phyloP scores from a whole-genome alignment of 768 basidiomycete species.

The Rubroboletus pulcherrimus region DNA sequence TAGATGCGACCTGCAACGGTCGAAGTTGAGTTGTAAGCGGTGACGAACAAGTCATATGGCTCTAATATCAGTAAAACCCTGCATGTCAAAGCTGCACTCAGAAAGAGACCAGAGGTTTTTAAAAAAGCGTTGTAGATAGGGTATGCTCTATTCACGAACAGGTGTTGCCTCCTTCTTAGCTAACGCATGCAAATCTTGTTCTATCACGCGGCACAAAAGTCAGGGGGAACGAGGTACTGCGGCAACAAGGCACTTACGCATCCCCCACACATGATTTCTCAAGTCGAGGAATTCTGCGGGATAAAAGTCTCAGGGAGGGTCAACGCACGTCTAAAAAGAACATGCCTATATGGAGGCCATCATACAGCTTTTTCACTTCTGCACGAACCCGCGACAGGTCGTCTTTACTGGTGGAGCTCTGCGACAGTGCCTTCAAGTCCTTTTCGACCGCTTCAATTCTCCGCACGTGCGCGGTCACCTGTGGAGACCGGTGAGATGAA shows the following conservation, averaged over 20 bases:
- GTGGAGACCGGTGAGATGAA: neutral
- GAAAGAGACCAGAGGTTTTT: neutral
- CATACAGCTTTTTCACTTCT: slow-evolving; percentile 86
- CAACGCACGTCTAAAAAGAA: slow-evolving; percentile 3
- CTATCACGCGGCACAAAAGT: slow-evolving; percentile 33
- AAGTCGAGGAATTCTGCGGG: slow-evolving; percentile 72
- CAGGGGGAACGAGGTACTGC: neutral
- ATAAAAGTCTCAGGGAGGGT: neutral
- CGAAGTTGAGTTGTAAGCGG: neutral
- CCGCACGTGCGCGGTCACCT: slow-evolving; percentile 82
- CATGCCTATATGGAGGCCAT: slow-evolving; percentile 76
- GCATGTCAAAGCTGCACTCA: neutral
- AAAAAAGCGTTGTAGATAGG: neutral
- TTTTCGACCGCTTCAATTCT: slow-evolving; percentile 88
- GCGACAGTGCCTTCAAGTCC: slow-evolving; percentile 72
- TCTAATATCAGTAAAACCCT: neutral
- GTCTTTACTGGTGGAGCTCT: slow-evolving; percentile 68
- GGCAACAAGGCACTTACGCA: slow-evolving; percentile 54
- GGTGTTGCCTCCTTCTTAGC: slow-evolving; percentile 64
- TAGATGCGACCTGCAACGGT: neutral
- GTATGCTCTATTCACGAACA: slow-evolving; percentile 47
- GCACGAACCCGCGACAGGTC: slow-evolving; percentile 71
- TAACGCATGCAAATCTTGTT: slow-evolving; percentile 75
- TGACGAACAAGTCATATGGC: neutral
- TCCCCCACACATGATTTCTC: slow-evolving; percentile 80